Evolutionary conservation across 2,329 filamentous ascomycete species (phyloP), one percentile per base, ranked within the genome.

Genomic region (Delphinella strobiligena): DNA sequence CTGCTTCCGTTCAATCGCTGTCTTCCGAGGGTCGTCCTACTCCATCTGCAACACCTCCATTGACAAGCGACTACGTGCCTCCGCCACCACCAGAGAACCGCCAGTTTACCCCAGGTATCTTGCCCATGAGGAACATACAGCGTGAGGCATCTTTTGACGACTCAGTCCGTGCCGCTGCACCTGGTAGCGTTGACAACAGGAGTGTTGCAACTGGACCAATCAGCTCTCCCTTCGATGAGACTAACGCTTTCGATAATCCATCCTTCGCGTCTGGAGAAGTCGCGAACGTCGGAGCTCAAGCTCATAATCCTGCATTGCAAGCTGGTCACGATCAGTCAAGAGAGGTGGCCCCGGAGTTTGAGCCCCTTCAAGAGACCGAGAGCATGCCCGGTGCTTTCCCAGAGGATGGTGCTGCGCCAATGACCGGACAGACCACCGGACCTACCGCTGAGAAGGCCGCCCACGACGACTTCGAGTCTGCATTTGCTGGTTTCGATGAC

Each of bases 401-500:
- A 12, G 51, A 45, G 31, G 52, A 54, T 19, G 41, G 57, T 9
- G 53, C 55, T 1, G 62, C 64, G 2, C 62, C 66, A 4, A 61
- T 71, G 30, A 18, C 39, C n/a, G 14, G 12, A 15, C 37, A 39
- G 7, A 37, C 37, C 16, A 41, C 37, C 19, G 42, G 38, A n/a
- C 15, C 36, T n/a, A 22, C 35, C 15, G 31, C 36, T 16, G 31
- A 27, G 12, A 27, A 27, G 22, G 22, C 61, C 17, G 59, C 77
- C 31, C 86, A 86, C 62, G 78, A 83, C 36, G 85, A 91, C 51
- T 91, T 93, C 49, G 85, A 93, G 54, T 78, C 80, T 45, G 85
- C 85, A 2, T 93, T 93, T 64, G 82, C 82, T 32, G 80, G 78
- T 41, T 89, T 91, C 51, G 68, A 68, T 11, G 49, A 52, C 4